Conservation (phyloP, 2,329 filamentous ascomycete species). For the Exophiala bonariae region DNA sequence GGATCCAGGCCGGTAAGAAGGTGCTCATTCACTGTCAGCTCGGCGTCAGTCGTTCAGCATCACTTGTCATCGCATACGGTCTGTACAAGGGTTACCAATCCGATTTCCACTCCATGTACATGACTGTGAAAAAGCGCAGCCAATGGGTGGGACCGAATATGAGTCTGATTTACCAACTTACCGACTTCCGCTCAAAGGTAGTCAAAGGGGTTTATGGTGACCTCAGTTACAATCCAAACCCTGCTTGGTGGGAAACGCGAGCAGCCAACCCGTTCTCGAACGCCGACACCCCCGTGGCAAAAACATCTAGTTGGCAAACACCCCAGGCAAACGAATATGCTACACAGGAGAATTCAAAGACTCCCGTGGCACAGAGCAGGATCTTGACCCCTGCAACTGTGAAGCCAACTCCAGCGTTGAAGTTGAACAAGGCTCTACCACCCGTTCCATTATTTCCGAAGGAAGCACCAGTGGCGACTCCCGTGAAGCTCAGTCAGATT, state of each 20-base stretch:
- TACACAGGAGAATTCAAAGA: constrained; percentile 1
- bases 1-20: constrained; percentile 57
- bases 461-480: constrained; percentile 11
- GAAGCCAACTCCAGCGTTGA: background rate
- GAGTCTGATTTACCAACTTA: constrained; percentile 68
- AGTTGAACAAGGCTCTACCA: constrained; percentile 19
- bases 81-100: constrained; percentile 62
- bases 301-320: constrained; percentile 8
- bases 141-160: constrained; percentile 69
- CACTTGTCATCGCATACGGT: constrained; percentile 65
- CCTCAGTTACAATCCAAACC: constrained; percentile 14
- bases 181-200: constrained; percentile 57
- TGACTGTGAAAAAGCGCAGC: constrained; percentile 62
- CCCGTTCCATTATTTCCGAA: constrained; percentile 27
- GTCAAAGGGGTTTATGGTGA: constrained; percentile 32
- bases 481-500: constrained; percentile 16
- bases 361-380: background rate
- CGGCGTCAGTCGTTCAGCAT: constrained; percentile 66
- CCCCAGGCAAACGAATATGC: background rate
- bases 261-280: constrained; percentile 5
- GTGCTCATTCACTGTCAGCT: constrained; percentile 66
- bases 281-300: constrained; percentile 16
- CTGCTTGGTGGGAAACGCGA: constrained; percentile 23
- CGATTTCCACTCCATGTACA: constrained; percentile 66
- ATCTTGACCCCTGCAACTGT: background rate